Percentiles rank a stretch among this genome's conserved stretches.
phyloP scores from a whole-genome alignment of 495 filamentous ascomycete genomes.

The Amphirosellinia nigrospora region DNA sequence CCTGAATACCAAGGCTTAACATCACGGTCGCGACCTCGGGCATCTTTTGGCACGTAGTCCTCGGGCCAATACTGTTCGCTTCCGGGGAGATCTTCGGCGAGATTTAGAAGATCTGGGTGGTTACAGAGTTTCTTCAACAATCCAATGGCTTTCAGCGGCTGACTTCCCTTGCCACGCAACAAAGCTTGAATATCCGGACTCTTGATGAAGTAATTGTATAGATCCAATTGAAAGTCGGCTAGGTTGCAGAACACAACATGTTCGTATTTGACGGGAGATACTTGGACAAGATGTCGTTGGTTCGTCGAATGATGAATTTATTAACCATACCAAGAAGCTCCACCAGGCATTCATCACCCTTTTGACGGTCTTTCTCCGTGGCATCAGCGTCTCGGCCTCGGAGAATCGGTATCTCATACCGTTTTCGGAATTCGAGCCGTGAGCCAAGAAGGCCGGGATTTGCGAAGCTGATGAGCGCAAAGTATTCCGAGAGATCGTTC shows the following conservation, averaged over 20 bases:
- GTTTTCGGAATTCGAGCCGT: slow-evolving; percentile 90
- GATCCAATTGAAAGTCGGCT: slow-evolving; percentile 85
- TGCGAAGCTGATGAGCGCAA: slow-evolving; percentile 93
- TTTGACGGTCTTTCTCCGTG: slow-evolving; percentile 78
- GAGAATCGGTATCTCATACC: slow-evolving; percentile 91
- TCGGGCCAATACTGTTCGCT: slow-evolving; percentile 83
- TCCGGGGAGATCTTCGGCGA: slow-evolving; percentile 84
- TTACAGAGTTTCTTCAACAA: slow-evolving; percentile 99
- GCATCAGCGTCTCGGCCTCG: slow-evolving; percentile 91
- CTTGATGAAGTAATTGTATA: slow-evolving; percentile 97
- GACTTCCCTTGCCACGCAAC: slow-evolving; percentile 91
- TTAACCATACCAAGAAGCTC: slow-evolving; percentile 89
- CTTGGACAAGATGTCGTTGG: slow-evolving; percentile 97
- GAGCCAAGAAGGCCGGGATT: slow-evolving; percentile 93
- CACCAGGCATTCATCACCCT: slow-evolving; percentile 80
- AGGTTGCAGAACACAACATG: slow-evolving; percentile 99
- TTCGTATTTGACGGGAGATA: slow-evolving; percentile 98
- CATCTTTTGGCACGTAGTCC: slow-evolving; percentile 87
- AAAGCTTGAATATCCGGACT: slow-evolving; percentile 94
- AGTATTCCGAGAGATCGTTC: slow-evolving; percentile 97
- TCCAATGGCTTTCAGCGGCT: slow-evolving; percentile 94
- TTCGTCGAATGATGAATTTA: slow-evolving; percentile 98
- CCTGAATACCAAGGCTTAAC: slow-evolving; percentile 96
- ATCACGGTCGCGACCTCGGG: slow-evolving; percentile 87
- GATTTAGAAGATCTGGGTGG: slow-evolving; percentile 90